A percentile compares a stretch with the other conserved stretches of the same genome.
Evolutionary conservation across 1,139 yeast genomes (phyloP).

Genomic region (Diutina sp.): DNA sequence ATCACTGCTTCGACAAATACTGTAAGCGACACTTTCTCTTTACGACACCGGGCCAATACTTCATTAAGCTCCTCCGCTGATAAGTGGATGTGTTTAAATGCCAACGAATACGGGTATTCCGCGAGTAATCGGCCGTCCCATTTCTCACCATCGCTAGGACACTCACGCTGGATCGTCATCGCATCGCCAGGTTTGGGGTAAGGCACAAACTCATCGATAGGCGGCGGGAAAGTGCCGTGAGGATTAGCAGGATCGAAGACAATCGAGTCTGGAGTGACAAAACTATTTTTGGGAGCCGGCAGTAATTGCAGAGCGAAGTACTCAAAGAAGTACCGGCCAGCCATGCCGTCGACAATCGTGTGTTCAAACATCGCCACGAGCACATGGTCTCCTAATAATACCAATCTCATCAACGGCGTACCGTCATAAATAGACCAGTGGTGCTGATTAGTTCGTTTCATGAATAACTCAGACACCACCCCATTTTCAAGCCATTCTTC

Average conservation of each 20-base stretch:
- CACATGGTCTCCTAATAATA: background rate
- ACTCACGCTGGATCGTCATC: background rate
- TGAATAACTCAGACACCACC: conserved; percentile 14
- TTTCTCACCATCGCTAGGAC: background rate
- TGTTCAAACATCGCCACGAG: background rate
- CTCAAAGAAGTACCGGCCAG: background rate
- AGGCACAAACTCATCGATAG: background rate
- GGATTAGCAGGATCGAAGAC: background rate
- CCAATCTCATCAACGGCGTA: background rate
- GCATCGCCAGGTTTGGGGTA: background rate
- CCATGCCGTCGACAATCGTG: background rate
- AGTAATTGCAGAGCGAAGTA: background rate
- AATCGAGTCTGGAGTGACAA: background rate
- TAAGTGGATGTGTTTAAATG: background rate
- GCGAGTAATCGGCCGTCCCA: background rate
- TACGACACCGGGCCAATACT: background rate
- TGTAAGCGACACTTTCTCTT: background rate
- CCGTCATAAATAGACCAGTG: background rate
- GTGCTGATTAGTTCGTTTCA: conserved; percentile 13
- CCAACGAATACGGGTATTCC: background rate
- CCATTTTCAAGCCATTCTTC: conserved; percentile 7
- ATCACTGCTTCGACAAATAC: background rate
- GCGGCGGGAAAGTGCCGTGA: background rate
- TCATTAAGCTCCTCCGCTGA: background rate
- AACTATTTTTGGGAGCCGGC: background rate